phyloP scores from a whole-genome alignment of 169 alveolate genomes.

The Eimeria tenella region DNA sequence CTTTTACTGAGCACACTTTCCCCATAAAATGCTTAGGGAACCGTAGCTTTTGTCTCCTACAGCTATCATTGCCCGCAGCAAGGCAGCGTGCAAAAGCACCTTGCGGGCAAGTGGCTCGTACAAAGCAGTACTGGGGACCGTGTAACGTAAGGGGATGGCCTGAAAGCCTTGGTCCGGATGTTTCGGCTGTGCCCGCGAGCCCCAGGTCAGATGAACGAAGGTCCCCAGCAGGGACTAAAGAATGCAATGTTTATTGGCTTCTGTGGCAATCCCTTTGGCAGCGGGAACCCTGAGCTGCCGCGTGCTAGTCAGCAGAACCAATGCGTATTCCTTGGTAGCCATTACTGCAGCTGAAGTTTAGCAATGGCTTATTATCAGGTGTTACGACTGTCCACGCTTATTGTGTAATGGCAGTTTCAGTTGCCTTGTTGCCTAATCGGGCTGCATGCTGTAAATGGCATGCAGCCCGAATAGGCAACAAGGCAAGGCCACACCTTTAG shows the following conservation, averaged over 20 bases:
- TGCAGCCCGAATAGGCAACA: too few species aligned
- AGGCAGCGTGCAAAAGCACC: constrained; percentile 45
- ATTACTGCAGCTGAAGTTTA: too few species aligned
- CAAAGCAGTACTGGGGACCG: not conserved
- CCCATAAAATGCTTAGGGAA: constrained; percentile 1
- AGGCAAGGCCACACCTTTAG: not conserved
- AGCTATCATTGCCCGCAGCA: constrained; percentile 8
- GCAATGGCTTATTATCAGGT: too few species aligned
- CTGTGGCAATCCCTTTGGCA: not conserved
- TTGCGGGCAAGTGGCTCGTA: constrained; percentile 26
- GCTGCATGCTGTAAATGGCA: too few species aligned
- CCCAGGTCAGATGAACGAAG: constrained; percentile 40
- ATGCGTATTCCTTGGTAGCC: too few species aligned
- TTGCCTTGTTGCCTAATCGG: too few species aligned
- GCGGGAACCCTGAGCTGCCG: too few species aligned
- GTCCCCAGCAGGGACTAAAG: constrained; percentile 73
- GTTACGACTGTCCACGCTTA: too few species aligned
- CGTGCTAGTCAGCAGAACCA: too few species aligned
- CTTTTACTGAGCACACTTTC: constrained; percentile 24
- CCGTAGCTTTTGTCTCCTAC: constrained; percentile 37
- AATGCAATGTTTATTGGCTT: constrained; percentile 75
- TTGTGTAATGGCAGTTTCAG: too few species aligned
- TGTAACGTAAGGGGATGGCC: constrained; percentile 16
- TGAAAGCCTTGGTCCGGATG: constrained; percentile 24
- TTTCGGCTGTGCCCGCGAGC: constrained; percentile 60